Evolutionary conservation across 768 basidiomycete species (phyloP).

Genomic region (Lactarius quietus): DNA sequence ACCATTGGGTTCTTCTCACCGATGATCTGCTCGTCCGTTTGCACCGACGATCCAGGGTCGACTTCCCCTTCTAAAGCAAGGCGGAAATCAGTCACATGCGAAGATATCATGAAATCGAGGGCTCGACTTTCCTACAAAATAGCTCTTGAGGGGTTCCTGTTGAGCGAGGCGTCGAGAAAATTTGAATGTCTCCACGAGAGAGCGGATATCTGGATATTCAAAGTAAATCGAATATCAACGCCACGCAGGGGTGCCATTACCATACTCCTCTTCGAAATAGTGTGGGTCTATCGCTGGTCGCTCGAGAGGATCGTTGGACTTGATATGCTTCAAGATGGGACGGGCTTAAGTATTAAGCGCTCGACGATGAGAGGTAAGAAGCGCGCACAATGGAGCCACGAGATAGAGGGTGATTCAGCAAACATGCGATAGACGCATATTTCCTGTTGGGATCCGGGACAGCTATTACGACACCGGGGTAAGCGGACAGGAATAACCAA

Average conservation of each 20-base stretch:
- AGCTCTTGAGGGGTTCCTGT: constrained; percentile 25
- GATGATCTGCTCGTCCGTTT: constrained; percentile 22
- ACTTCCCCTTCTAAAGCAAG: constrained; percentile 14
- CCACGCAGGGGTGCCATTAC: constrained; percentile 4
- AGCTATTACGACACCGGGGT: neutral
- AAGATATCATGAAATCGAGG: neutral
- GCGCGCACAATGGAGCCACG: constrained; percentile 25
- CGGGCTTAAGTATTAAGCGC: neutral
- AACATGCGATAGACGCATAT: neutral
- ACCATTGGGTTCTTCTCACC: neutral
- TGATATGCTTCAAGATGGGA: constrained; percentile 20
- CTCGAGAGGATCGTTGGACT: constrained; percentile 18
- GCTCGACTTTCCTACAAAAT: constrained; percentile 12
- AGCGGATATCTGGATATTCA: constrained; percentile 10
- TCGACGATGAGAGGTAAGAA: neutral
- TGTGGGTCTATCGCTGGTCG: constrained; percentile 24
- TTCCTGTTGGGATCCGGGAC: constrained; percentile 10
- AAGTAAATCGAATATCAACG: neutral
- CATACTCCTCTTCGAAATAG: constrained; percentile 26
- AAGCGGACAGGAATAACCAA: neutral
- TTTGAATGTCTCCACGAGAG: constrained; percentile 26
- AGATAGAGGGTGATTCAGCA: constrained; percentile 20
- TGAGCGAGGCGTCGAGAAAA: constrained; percentile 24
- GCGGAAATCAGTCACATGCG: neutral
- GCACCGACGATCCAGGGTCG: constrained; percentile 16